These are phyloP conservation scores for Schwanniomyces polymorphus DNA, from an alignment of 805 yeast genomes.

Conservation along the genomic window DNA sequence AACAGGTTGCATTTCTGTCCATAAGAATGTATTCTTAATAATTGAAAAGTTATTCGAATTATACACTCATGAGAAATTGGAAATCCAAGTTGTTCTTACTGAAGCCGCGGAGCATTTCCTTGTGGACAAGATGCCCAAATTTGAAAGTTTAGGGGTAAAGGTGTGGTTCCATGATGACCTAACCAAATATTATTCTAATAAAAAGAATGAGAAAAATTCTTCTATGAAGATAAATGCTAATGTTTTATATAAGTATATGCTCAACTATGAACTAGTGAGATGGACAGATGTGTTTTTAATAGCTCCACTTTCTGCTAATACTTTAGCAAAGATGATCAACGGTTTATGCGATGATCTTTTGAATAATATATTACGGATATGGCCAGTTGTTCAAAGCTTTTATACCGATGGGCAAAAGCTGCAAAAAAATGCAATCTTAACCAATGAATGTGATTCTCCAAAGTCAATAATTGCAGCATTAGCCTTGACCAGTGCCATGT, in stretches of 20 bases:
- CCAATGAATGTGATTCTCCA: conserved; percentile 15
- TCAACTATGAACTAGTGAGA: conserved; percentile 19
- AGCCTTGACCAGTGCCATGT: conserved; percentile 24
- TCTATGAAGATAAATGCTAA: conserved; percentile 7
- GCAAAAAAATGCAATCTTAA: conserved; percentile 13
- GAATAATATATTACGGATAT: conserved; percentile 19
- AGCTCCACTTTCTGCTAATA: conserved; percentile 24
- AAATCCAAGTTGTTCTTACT: conserved; percentile 25
- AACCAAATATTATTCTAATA: conserved; percentile 11
- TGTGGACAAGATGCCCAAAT: conserved; percentile 16
- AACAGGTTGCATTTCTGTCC: conserved; percentile 23
- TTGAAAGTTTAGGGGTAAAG: conserved; percentile 21
- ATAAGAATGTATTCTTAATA: conserved; percentile 18
- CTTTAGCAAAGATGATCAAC: conserved; percentile 23
- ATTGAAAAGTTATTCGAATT: conserved; percentile 23
- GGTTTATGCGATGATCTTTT: conserved; percentile 25
- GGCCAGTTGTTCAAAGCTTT: conserved; percentile 18
- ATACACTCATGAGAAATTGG: conserved; percentile 17
- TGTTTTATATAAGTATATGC: conserved; percentile 11
- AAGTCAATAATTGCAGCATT: conserved; percentile 24
- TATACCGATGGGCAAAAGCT: conserved; percentile 1
- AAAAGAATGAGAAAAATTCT: conserved; percentile 7
- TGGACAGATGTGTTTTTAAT: conserved; percentile 28
- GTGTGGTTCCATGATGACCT: conserved; percentile 25
- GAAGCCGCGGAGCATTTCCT: conserved; percentile 21